A percentile compares a stretch with the other conserved stretches of the same genome.
These are phyloP conservation scores for Pseudonectria foliicola DNA, from an alignment of 2,329 filamentous ascomycete genomes.

Conservation along the genomic window DNA sequence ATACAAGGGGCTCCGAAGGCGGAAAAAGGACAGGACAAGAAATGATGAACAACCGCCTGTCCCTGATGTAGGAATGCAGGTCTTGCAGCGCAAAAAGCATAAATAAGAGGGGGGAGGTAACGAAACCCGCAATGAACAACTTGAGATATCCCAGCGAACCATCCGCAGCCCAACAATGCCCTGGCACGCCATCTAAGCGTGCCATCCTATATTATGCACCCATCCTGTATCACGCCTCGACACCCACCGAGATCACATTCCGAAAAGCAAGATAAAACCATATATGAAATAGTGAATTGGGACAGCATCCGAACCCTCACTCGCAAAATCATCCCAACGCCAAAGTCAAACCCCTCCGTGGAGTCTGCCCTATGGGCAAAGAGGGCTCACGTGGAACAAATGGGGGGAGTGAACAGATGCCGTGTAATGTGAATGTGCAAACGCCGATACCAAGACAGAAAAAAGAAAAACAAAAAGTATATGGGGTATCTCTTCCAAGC, in stretches of 20 bases:
- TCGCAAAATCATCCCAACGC: too few species aligned
- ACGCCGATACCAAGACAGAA: conserved; percentile 1
- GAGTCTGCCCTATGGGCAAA: too few species aligned
- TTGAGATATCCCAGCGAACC: conserved; percentile 1
- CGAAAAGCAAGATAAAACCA: neutral
- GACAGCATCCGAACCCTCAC: too few species aligned
- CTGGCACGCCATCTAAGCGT: too few species aligned
- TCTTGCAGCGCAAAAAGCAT: conserved; percentile 8
- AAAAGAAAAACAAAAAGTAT: conserved; percentile 3
- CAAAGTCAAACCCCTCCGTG: too few species aligned
- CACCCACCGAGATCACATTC: neutral
- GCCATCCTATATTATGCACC: too few species aligned
- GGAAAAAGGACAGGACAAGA: conserved; percentile 4
- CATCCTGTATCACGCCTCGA: too few species aligned
- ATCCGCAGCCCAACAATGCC: neutral
- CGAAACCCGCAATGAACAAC: conserved; percentile 6
- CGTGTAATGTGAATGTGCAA: too few species aligned
- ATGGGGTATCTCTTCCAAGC: too few species aligned
- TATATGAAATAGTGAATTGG: neutral
- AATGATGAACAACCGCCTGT: conserved; percentile 6
- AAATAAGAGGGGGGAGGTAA: conserved; percentile 11
- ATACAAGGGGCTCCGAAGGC: conserved; percentile 19
- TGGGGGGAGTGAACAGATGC: too few species aligned
- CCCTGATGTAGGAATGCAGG: too few species aligned
- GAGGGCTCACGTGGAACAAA: too few species aligned